phyloP scores from a whole-genome alignment of 108 stramenopile species.

The Nitzschia sp. region DNA sequence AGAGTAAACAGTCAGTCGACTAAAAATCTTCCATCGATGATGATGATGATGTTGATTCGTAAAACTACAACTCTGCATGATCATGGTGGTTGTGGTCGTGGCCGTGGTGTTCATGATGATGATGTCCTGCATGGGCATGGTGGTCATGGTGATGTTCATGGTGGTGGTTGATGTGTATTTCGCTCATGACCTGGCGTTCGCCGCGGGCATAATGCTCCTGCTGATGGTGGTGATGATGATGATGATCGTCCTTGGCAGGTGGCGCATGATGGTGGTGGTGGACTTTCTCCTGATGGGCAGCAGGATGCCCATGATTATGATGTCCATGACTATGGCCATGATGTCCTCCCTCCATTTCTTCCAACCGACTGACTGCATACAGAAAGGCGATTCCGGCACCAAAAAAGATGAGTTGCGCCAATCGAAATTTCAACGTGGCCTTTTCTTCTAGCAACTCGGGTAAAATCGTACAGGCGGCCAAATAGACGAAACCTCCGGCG shows the following conservation, averaged over 20 bases:
- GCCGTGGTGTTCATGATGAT: conserved; percentile 4
- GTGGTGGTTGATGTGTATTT: not conserved
- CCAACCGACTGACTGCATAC: conserved; percentile 65
- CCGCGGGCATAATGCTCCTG: conserved; percentile 9
- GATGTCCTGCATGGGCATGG: not conserved
- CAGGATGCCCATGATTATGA: conserved; percentile 15
- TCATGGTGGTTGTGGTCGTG: not conserved
- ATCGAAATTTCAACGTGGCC: conserved; percentile 37
- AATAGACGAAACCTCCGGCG: conserved; percentile 88
- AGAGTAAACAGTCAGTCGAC: no score
- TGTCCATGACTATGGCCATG: conserved; percentile 36
- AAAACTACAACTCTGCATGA: no score
- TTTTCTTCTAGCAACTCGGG: conserved; percentile 71
- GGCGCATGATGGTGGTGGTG: conserved; percentile 23
- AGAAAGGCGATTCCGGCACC: conserved; percentile 72
- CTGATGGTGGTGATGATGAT: conserved; percentile 23
- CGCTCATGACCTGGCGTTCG: not conserved
- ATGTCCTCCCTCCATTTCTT: conserved; percentile 48
- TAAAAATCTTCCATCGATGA: no score
- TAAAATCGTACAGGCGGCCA: conserved; percentile 73
- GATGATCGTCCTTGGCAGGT: not conserved
- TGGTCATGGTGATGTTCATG: not conserved
- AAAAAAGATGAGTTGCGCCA: conserved; percentile 59
- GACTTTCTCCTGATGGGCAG: not conserved
- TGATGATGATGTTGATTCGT: no score